phyloP scores from a whole-genome alignment of 148 eudicot genomes.

The Amaranthus cruentus region DNA sequence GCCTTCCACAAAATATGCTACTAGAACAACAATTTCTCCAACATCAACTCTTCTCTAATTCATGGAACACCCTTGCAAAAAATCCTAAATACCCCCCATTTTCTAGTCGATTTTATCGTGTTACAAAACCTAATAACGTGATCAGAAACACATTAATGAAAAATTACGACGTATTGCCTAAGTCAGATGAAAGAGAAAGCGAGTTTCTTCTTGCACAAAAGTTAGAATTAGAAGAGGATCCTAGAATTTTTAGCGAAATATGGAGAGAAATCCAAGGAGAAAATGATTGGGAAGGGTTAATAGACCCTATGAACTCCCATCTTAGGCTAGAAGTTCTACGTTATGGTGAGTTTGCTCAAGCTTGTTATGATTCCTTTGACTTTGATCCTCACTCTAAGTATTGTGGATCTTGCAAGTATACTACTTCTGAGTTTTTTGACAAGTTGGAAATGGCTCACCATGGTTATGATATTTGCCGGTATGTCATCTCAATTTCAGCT shows the following conservation, averaged over 20 bases:
- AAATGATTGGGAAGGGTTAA: constrained; percentile 55
- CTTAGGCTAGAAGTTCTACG: constrained; percentile 61
- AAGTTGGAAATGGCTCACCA: constrained; percentile 48
- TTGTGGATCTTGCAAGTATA: constrained; percentile 81
- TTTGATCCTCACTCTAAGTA: constrained; percentile 82
- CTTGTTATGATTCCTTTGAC: constrained; percentile 82
- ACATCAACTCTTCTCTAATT: constrained; percentile 6
- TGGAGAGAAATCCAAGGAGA: constrained; percentile 73
- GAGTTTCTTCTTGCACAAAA: constrained; percentile 12
- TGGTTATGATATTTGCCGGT: constrained; percentile 64
- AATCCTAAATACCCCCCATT: neutral
- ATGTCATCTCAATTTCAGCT: neutral
- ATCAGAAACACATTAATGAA: constrained; percentile 1
- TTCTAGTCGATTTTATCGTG: neutral
- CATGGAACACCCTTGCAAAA: constrained; percentile 11
- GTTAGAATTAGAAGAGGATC: constrained; percentile 24
- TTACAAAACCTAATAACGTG: constrained; percentile 1
- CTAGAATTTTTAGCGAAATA: constrained; percentile 36
- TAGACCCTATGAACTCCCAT: constrained; percentile 71
- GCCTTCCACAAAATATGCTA: neutral
- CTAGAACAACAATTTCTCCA: constrained; percentile 7
- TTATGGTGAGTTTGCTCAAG: constrained; percentile 83
- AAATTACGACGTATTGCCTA: neutral
- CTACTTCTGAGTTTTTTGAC: constrained; percentile 44
- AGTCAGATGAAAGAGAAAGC: constrained; percentile 1